Base-by-base conservation (phyloP, 2,329 filamentous ascomycete genomes). In the Fusarium chuoi region DNA sequence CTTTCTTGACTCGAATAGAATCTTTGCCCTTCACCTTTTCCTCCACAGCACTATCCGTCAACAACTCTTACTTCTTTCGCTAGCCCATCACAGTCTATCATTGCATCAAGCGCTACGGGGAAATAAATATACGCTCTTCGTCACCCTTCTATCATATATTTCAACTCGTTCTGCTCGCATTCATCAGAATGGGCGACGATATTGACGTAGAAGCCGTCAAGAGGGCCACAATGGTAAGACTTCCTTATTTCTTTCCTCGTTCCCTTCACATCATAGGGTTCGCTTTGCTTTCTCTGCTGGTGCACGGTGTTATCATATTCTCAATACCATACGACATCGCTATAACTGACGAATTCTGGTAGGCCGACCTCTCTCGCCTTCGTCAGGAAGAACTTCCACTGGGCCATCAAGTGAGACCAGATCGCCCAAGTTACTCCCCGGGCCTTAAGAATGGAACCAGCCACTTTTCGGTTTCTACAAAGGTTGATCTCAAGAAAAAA, bases 301-400 rank as follows among this genome's bases (percentile, higher is more conserved):
- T 41, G 22, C 22, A 24, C 45, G 20, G 20, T 41, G 22, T 30
- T 22, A 36, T 35, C 15, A 15, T 20, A 12, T 45, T 28, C 44
- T 36, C n/a, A 8, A 12, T 28, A 36, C 24, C 8, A 41, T n/a
- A 35, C 28, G 17, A 24, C 24, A 38, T 7, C 20, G 6, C 22
- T 38, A 28, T 17, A 46, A 46, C 15, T 39, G 39, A 20, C 11
- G 5, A 24, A 48, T 18, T 36, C 33, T 39, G 11, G 30, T 41
- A 79, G 77, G 71, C 70, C 48, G 77, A 79, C 35, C 64, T 79
- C 6, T 58, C 68, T 33, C 77, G 75, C 5, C 9, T 22, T 6
- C 70, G 77, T 4, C 77, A 79, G 39, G 75, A 79, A 4, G 77
- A 79, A 15, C 67, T 79, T 5, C 77, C 77, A 13, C 38, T 79